A percentile compares a stretch with the other conserved stretches of the same genome.
These are phyloP conservation scores for Lablab purpureus DNA, from an alignment of 306 rosid species.

Conservation along the genomic window DNA sequence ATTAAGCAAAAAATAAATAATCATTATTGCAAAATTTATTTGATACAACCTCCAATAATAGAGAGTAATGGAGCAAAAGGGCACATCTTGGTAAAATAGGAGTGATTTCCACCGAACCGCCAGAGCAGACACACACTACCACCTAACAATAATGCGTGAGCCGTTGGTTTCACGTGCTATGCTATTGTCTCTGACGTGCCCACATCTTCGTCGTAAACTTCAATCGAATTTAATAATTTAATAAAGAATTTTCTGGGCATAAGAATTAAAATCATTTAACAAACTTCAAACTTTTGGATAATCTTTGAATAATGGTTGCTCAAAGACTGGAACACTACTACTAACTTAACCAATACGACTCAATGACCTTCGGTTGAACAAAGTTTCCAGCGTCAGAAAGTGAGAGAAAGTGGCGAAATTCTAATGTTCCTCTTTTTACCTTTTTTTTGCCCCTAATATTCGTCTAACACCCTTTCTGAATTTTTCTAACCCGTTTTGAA, in stretches of 20 bases:
- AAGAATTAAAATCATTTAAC: not conserved
- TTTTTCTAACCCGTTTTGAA: not conserved
- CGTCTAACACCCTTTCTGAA: slow-evolving; percentile 2
- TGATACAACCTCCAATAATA: not conserved
- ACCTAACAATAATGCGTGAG: slow-evolving; percentile 36
- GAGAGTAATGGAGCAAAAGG: not conserved
- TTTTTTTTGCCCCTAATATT: not conserved
- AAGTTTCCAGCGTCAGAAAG: no score
- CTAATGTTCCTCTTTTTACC: not conserved
- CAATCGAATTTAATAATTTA: not conserved
- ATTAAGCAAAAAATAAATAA: not conserved
- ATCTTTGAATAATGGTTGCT: not conserved
- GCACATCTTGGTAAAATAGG: slow-evolving; percentile 4
- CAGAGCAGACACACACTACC: slow-evolving; percentile 48
- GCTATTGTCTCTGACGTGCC: slow-evolving; percentile 48
- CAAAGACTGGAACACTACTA: not conserved
- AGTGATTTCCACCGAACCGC: slow-evolving; percentile 24
- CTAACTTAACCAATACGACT: not conserved
- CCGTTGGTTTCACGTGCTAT: slow-evolving; percentile 37
- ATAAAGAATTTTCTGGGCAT: not conserved
- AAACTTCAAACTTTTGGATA: not conserved
- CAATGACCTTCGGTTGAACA: no score
- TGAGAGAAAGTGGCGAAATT: slow-evolving; percentile 4
- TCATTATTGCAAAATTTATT: not conserved
- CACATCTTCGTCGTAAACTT: slow-evolving; percentile 33